phyloP scores from a whole-genome alignment of 495 filamentous ascomycete species.

The Penicillium roqueforti region DNA sequence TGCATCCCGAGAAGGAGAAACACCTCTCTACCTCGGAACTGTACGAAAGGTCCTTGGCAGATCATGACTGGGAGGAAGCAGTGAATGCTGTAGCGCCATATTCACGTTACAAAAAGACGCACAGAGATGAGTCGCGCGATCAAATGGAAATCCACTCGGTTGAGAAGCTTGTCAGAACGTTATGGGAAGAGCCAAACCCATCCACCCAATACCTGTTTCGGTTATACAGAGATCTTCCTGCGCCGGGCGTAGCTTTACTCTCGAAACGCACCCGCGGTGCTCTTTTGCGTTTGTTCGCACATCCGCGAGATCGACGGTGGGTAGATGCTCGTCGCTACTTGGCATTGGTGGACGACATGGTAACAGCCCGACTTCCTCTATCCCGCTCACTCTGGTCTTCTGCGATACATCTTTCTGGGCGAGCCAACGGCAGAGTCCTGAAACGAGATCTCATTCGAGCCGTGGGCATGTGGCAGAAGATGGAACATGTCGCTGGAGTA shows the following conservation, averaged over 20 bases:
- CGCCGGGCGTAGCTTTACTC: slow-evolving; percentile 64
- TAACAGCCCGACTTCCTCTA: slow-evolving; percentile 59
- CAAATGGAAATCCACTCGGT: slow-evolving; percentile 32
- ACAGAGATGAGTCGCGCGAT: slow-evolving; percentile 14
- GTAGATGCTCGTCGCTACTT: slow-evolving; percentile 67
- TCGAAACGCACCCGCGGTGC: slow-evolving; percentile 51
- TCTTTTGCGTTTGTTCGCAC: slow-evolving; percentile 66
- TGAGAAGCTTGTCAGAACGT: slow-evolving; percentile 35
- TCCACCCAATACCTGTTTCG: slow-evolving; percentile 55
- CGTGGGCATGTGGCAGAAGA: slow-evolving; percentile 80
- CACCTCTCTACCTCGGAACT: slow-evolving; percentile 13
- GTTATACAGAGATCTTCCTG: slow-evolving; percentile 57
- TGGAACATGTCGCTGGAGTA: slow-evolving; percentile 72
- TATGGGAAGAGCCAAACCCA: slow-evolving; percentile 35
- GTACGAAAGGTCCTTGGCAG: slow-evolving; percentile 15
- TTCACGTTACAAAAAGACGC: neutral
- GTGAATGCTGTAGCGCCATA: slow-evolving; percentile 15
- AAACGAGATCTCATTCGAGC: slow-evolving; percentile 64
- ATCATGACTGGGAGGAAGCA: slow-evolving; percentile 16
- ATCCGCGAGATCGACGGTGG: slow-evolving; percentile 36
- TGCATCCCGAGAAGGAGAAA: slow-evolving; percentile 14
- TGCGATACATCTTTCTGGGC: slow-evolving; percentile 73
- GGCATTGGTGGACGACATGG: slow-evolving; percentile 77
- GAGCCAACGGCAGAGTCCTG: slow-evolving; percentile 59
- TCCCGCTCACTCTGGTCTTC: slow-evolving; percentile 70